Evolutionary conservation across 345 rosid species (phyloP).

Genomic region (Hypericum perforatum): DNA sequence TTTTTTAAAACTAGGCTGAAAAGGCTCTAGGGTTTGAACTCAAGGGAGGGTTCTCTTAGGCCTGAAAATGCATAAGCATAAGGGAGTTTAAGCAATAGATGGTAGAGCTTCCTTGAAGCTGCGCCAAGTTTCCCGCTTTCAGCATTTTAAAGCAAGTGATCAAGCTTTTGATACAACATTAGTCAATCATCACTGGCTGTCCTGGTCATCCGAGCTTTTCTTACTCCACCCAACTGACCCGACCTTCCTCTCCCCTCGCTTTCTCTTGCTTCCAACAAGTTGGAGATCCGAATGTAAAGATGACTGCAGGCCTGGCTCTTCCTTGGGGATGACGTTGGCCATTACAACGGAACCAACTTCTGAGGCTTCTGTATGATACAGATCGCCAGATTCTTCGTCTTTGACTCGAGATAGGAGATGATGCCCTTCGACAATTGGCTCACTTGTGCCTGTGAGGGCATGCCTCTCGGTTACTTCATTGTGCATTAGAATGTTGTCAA

Average conservation of each 20-base stretch:
- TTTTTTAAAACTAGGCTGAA: too few relatives aligned
- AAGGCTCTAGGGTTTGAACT: too few relatives aligned
- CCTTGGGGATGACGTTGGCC: constrained; percentile 15
- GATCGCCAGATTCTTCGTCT: constrained; percentile 43
- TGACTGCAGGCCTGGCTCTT: constrained; percentile 45
- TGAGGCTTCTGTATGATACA: constrained; percentile 24
- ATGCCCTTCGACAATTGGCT: constrained; percentile 25
- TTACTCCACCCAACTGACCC: constrained; percentile 15
- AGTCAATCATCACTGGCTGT: not conserved
- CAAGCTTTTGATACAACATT: too few relatives aligned
- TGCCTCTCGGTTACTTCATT: constrained; percentile 38
- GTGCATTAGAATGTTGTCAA: constrained; percentile 43
- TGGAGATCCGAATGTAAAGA: constrained; percentile 61
- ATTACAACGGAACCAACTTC: constrained; percentile 24
- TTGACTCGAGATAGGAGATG: constrained; percentile 36
- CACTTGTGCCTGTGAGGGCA: constrained; percentile 23
- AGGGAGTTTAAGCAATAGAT: too few relatives aligned
- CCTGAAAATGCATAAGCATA: too few relatives aligned
- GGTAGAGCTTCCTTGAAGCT: too few relatives aligned
- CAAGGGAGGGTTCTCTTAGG: too few relatives aligned
- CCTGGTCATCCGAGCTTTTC: constrained; percentile 4
- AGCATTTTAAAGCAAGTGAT: too few relatives aligned
- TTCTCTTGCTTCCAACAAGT: constrained; percentile 74
- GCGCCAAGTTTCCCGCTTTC: too few relatives aligned
- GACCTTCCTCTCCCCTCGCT: constrained; percentile 76